These are phyloP conservation scores for Trichothecium sympodiale DNA, from an alignment of 2,329 filamentous ascomycete genomes.

Conservation along the genomic window DNA sequence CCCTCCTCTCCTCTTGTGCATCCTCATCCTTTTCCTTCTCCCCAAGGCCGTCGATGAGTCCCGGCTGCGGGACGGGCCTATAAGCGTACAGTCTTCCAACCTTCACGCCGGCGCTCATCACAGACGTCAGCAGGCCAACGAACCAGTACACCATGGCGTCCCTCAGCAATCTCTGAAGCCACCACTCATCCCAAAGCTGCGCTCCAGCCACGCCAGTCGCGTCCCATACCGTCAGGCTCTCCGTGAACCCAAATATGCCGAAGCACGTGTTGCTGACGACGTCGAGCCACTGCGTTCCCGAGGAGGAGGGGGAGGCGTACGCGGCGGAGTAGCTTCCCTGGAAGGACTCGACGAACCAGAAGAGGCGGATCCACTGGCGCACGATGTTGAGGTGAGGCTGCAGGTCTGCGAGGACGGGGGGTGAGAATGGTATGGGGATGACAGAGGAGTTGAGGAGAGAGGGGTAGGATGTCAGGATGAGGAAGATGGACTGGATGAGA, in stretches of 20 bases:
- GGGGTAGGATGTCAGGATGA: conserved; percentile 35
- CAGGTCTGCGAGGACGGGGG: conserved; percentile 20
- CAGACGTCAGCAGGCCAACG: conserved; percentile 43
- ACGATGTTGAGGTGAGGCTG: conserved; percentile 32
- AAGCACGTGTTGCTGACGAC: conserved; percentile 47
- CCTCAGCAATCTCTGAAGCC: conserved; percentile 33
- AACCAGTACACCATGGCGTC: conserved; percentile 65
- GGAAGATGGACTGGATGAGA: conserved; percentile 39
- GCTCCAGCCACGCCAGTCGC: conserved; percentile 29
- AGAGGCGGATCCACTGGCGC: conserved; percentile 55
- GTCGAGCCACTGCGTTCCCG: conserved; percentile 32
- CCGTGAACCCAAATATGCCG: conserved; percentile 57
- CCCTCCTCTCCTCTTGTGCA: conserved; percentile 7
- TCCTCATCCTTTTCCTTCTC: conserved; percentile 8
- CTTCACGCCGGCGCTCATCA: conserved; percentile 29
- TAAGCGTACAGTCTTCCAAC: conserved; percentile 25
- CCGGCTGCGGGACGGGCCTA: conserved; percentile 20
- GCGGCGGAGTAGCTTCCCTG: conserved; percentile 29
- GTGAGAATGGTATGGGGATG: neutral
- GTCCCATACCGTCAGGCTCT: conserved; percentile 52
- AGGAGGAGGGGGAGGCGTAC: conserved; percentile 21
- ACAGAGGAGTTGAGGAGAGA: conserved; percentile 17
- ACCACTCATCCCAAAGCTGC: conserved; percentile 39
- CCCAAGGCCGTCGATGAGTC: conserved; percentile 15
- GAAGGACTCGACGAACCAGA: conserved; percentile 56